phyloP scores from a whole-genome alignment of 495 filamentous ascomycete species.

The Aspergillus sparsus region DNA sequence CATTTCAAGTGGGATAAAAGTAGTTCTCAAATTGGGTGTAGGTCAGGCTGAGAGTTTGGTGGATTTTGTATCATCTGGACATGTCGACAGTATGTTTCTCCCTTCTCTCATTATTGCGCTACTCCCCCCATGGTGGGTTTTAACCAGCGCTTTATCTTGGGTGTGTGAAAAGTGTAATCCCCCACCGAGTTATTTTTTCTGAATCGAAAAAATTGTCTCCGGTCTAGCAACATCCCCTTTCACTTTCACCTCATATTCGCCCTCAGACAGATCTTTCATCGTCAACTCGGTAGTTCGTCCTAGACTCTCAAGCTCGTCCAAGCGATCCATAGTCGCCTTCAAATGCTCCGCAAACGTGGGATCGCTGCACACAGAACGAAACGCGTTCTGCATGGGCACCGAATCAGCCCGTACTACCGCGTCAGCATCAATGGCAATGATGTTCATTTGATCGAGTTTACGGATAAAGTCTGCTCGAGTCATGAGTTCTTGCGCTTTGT shows the following conservation, averaged over 20 bases:
- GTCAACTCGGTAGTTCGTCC: constrained; percentile 89
- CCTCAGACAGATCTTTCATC: constrained; percentile 82
- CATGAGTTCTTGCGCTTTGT: constrained; percentile 89
- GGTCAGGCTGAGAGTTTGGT: no score
- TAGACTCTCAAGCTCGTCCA: constrained; percentile 86
- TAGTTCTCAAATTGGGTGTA: no score
- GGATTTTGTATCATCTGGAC: no score
- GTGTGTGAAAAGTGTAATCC: background rate
- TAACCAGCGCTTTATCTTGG: background rate
- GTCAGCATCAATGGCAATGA: constrained; percentile 89
- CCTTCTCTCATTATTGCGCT: no score
- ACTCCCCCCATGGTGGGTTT: no score
- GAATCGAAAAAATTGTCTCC: background rate
- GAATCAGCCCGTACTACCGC: constrained; percentile 89
- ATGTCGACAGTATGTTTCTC: no score
- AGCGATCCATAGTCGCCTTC: constrained; percentile 77
- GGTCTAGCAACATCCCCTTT: background rate
- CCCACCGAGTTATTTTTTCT: background rate
- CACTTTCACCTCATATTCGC: constrained; percentile 70
- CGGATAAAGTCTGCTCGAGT: constrained; percentile 93
- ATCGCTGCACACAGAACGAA: constrained; percentile 71
- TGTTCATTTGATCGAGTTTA: constrained; percentile 85
- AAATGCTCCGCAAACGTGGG: constrained; percentile 78
- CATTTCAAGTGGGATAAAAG: no score
- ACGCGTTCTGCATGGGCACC: constrained; percentile 67